Conservation (phyloP, 2,329 filamentous ascomycete genomes). For the Allantophomopsis lycopodina region DNA sequence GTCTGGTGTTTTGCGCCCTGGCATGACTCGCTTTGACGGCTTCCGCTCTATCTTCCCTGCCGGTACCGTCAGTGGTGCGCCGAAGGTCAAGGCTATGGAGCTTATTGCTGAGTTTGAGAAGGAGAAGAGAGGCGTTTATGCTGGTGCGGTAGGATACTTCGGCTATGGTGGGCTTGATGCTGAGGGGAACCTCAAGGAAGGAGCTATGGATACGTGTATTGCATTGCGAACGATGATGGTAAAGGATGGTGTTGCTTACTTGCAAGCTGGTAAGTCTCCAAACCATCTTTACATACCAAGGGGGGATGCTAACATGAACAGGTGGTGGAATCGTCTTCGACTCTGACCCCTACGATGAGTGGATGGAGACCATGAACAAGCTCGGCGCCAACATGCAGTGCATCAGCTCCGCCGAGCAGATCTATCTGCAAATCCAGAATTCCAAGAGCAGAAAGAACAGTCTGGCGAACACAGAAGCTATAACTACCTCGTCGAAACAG, state of each 20-base stretch:
- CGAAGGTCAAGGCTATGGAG: slow-evolving; percentile 95
- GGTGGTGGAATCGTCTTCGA: slow-evolving; percentile 52
- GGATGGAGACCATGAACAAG: slow-evolving; percentile 96
- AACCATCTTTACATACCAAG: neutral
- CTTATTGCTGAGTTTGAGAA: slow-evolving; percentile 86
- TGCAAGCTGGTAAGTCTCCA: slow-evolving; percentile 31
- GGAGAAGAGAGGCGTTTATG: slow-evolving; percentile 92
- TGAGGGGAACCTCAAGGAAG: slow-evolving; percentile 43
- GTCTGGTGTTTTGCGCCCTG: slow-evolving; percentile 72
- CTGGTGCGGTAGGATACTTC: slow-evolving; percentile 93
- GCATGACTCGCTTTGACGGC: slow-evolving; percentile 84
- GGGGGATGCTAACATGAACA: neutral
- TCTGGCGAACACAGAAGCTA: too few relatives aligned
- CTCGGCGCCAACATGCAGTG: slow-evolving; percentile 79
- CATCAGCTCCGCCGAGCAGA: slow-evolving; percentile 70
- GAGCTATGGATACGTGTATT: slow-evolving; percentile 81
- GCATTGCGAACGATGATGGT: slow-evolving; percentile 78
- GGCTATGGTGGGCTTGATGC: slow-evolving; percentile 64
- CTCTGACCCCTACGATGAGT: slow-evolving; percentile 82
- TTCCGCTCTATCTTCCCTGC: slow-evolving; percentile 96
- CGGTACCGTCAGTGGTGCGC: slow-evolving; percentile 87
- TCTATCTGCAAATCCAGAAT: slow-evolving; percentile 7
- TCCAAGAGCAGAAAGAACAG: neutral
- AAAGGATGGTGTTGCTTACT: slow-evolving; percentile 42
- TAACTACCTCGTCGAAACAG: neutral